Evolutionary conservation across 129 eudicot genomes (phyloP).

Genomic region (Arctium lappa): DNA sequence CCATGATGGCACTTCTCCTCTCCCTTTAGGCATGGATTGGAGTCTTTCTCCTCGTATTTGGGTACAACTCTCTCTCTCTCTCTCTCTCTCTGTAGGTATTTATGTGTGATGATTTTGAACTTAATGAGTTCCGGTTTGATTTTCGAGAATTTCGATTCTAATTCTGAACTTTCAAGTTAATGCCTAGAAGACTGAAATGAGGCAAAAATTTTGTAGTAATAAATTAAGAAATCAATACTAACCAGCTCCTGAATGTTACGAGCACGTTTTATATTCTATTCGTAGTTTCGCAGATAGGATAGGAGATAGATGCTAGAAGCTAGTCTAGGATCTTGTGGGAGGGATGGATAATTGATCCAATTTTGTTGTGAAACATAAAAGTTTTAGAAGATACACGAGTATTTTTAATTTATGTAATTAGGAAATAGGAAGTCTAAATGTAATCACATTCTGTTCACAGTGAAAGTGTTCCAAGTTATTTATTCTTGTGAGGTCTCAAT

Average conservation of each 20-base stretch:
- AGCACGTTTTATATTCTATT: too few relatives aligned
- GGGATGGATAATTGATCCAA: background rate
- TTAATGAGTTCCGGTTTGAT: background rate
- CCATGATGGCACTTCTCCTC: constrained; percentile 85
- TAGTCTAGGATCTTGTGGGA: too few relatives aligned
- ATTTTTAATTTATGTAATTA: background rate
- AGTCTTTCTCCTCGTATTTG: constrained; percentile 70
- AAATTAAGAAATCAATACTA: too few relatives aligned
- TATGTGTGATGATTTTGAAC: background rate
- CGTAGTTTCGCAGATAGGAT: too few relatives aligned
- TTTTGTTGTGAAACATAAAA: background rate
- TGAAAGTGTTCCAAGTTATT: too few relatives aligned
- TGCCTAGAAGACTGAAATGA: background rate
- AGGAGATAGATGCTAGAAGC: too few relatives aligned
- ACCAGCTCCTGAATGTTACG: too few relatives aligned
- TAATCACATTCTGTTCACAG: background rate
- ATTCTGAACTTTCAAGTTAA: background rate
- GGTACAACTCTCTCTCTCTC: constrained; percentile 26
- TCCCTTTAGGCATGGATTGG: constrained; percentile 97
- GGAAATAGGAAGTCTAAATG: background rate
- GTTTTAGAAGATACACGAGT: background rate
- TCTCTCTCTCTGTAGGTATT: background rate
- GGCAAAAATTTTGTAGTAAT: background rate
- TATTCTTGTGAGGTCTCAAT: background rate
- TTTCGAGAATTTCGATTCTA: background rate